Evolutionary conservation across 352 stramenopile genomes (phyloP).

Genomic region (Blastocystis sp.): DNA sequence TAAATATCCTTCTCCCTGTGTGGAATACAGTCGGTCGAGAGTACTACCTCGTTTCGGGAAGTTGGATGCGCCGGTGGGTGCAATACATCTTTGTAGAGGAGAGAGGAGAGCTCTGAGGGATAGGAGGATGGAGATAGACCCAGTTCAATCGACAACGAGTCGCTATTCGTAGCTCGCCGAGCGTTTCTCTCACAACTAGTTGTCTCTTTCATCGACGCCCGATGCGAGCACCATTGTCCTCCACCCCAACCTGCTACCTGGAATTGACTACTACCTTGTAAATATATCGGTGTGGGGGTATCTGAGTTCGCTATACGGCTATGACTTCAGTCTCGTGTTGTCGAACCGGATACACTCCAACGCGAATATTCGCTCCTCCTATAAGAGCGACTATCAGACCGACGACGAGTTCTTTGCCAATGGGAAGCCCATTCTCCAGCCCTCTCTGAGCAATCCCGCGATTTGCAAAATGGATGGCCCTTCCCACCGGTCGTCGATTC

Average conservation of each 20-base stretch:
- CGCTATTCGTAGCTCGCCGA: not conserved
- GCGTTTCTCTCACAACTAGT: not conserved
- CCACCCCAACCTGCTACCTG: slow-evolving; percentile 8
- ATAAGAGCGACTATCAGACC: not conserved
- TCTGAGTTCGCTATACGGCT: not conserved
- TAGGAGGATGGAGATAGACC: slow-evolving; percentile 7
- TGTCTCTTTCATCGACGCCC: not conserved
- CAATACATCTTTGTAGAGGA: slow-evolving; percentile 42
- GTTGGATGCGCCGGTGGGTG: slow-evolving; percentile 38
- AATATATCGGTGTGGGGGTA: slow-evolving; percentile 6
- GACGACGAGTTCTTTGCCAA: not conserved
- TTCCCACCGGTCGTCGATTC: not conserved
- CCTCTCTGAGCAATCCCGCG: not conserved
- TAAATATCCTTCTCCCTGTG: not conserved
- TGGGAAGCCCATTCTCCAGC: not conserved
- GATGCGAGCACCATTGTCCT: not conserved
- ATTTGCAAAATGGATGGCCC: no score
- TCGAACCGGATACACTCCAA: not conserved
- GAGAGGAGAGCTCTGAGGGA: not conserved
- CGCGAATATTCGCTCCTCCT: not conserved
- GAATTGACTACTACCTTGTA: slow-evolving; percentile 49
- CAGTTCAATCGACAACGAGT: slow-evolving; percentile 15
- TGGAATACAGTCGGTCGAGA: not conserved
- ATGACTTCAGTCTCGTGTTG: not conserved
- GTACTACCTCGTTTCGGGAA: slow-evolving; percentile 28